Base-by-base conservation (phyloP, 2,329 filamentous ascomycete species). In the Cercospora brassicicola region DNA sequence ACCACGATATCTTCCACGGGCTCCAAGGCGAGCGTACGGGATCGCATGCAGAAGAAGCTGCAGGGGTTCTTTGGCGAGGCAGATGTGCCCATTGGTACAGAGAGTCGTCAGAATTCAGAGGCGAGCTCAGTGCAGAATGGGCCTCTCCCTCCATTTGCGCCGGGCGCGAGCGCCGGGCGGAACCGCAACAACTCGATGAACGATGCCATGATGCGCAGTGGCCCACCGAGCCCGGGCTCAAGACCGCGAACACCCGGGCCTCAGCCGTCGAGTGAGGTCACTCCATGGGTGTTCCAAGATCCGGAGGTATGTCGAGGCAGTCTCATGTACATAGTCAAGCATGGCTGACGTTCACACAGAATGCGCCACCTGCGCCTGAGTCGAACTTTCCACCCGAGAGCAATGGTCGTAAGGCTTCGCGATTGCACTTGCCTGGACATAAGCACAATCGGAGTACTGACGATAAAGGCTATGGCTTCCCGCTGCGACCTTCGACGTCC, bases 211-310 rank as follows among this genome's bases (percentile, higher is more conserved):
- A 73, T 77, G 60, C 90, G 81, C 68, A 80, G 80, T 61, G 76
- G 82, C 51, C 81, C 94, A 71, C 86, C 85, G 56, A 96, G 94
- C 63, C 93, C 93, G 48, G 88, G 88, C 33, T 93, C 91, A 30
- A 86, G 92, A 73, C 92, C 94, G 59, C 87, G 91, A 74, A 96
- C 92, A n/a, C 93, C 94, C 33, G 69, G 59, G 18, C 73, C 74
- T 5, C 73, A 71, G 36, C 76, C 77, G n/a, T 76, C 75, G 51
- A 95, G 92, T 76, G 94, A 98, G 80, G 93, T 99, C 67, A 95
- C 96, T 45, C 95, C 95, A n/a, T 99, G 97, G 86, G 86, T 96
- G 70, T 98, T 95, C 78, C 95, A 98, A 80, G 76, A 79, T 72
- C 60, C 72, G 28, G 70, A 75, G 72, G 77, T 77, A 73, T 66